These are phyloP conservation scores for Mortierella sp. DNA, from an alignment of 371 early-diverging fungal genomes.

Conservation along the genomic window DNA sequence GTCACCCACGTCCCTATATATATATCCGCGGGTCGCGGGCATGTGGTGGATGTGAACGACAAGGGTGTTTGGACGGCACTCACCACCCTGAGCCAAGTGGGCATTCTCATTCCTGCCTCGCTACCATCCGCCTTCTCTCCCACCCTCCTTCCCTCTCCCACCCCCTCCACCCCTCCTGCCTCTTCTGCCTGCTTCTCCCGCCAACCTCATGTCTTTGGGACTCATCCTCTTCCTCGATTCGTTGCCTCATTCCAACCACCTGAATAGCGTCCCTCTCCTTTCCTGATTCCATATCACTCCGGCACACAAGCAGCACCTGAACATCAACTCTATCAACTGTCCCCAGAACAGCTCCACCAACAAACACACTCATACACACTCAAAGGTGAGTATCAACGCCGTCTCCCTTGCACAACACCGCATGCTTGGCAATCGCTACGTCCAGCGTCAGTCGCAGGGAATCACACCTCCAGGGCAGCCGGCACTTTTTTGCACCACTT, in stretches of 20 bases:
- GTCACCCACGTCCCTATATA: neutral
- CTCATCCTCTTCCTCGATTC: neutral
- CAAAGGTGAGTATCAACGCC: constrained; percentile 1
- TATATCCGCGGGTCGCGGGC: neutral
- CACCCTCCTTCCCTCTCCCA: neutral
- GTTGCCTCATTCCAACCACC: constrained; percentile 1
- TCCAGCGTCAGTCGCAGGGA: no score
- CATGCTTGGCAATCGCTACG: neutral
- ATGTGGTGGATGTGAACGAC: neutral
- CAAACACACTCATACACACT: neutral
- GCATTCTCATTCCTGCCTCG: constrained; percentile 11
- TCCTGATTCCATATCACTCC: neutral
- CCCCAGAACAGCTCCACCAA: neutral
- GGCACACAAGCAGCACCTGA: neutral
- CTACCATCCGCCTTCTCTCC: neutral
- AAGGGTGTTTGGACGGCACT: no score
- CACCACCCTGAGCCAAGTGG: no score
- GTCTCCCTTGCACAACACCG: constrained; percentile 4
- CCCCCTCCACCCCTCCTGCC: neutral
- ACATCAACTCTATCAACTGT: neutral
- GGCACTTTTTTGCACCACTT: no score
- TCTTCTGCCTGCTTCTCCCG: neutral
- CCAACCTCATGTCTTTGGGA: neutral
- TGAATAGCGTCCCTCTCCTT: neutral
- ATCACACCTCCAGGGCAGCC: no score